Conservation (phyloP, 495 filamentous ascomycete genomes). For the Penicillium arizonense region DNA sequence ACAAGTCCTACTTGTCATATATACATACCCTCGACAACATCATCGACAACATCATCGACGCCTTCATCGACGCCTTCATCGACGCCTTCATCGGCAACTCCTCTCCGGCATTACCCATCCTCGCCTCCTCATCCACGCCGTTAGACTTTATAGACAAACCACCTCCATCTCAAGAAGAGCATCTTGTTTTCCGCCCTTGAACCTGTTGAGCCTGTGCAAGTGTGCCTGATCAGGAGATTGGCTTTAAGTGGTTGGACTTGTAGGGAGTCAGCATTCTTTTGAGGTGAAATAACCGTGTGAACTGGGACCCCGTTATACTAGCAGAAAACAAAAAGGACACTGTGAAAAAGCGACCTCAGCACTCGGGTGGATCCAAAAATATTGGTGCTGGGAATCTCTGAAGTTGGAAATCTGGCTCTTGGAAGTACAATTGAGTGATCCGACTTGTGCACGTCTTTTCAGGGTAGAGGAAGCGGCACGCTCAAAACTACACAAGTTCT, state of each 20-base stretch:
- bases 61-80: too few relatives aligned
- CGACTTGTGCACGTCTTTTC: too few relatives aligned
- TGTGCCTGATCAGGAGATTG: slow-evolving; percentile 1
- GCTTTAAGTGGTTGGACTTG: slow-evolving; percentile 9
- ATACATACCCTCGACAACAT: too few relatives aligned
- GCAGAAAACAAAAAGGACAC: slow-evolving; percentile 1
- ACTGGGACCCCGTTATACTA: not conserved
- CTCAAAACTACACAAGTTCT: too few relatives aligned
- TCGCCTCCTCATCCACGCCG: too few relatives aligned
- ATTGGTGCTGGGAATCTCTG: slow-evolving; percentile 2
- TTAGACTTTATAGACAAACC: too few relatives aligned
- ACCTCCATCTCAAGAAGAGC: not conserved
- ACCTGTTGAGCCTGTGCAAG: not conserved
- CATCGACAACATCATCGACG: too few relatives aligned
- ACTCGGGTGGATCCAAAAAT: slow-evolving; percentile 6
- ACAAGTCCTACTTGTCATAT: too few relatives aligned
- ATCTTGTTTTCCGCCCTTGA: not conserved
- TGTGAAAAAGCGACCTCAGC: not conserved
- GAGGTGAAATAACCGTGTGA: not conserved
- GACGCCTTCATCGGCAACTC: too few relatives aligned
- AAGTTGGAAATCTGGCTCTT: slow-evolving; percentile 11
- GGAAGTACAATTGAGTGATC: not conserved
- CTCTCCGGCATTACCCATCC: too few relatives aligned
- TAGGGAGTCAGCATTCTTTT: slow-evolving; percentile 6
- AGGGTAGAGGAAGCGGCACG: too few relatives aligned